These are phyloP conservation scores for Rhododendron ferrugineum DNA, from an alignment of 148 eudicot genomes.

Conservation along the genomic window DNA sequence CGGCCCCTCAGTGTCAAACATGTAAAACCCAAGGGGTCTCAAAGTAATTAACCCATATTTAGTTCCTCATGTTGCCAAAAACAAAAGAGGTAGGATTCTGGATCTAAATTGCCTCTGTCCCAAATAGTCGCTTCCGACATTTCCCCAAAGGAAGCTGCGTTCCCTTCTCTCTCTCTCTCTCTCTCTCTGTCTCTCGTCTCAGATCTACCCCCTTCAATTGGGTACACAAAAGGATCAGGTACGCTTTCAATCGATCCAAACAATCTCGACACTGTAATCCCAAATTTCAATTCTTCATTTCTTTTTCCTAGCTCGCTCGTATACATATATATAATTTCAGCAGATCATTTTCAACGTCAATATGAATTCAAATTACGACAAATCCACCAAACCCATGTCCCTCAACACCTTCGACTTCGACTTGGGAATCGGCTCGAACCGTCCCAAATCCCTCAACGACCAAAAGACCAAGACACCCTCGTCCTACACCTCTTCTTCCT, in stretches of 20 bases:
- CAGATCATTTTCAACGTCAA: background rate
- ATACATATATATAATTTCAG: background rate
- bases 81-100: background rate
- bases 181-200: background rate
- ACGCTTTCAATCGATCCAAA: background rate
- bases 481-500: conserved; percentile 16
- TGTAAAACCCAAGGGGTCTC: background rate
- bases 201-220: background rate
- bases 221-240: background rate
- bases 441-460: conserved; percentile 50
- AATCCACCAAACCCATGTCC: conserved; percentile 6
- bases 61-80: too few relatives aligned
- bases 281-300: background rate
- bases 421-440: conserved; percentile 50
- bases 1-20: too few relatives aligned
- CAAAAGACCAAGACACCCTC: conserved; percentile 51
- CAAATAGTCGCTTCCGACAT: background rate
- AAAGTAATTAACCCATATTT: background rate
- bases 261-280: background rate
- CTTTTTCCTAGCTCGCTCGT: background rate
- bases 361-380: conserved; percentile 7
- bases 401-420: conserved; percentile 11
- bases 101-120: background rate
- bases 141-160: background rate
- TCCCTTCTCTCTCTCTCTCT: background rate